A percentile compares a stretch with the other conserved stretches of the same genome.
Evolutionary conservation across 352 stramenopile species (phyloP).

Genomic region (Phytophthora tentaculata): DNA sequence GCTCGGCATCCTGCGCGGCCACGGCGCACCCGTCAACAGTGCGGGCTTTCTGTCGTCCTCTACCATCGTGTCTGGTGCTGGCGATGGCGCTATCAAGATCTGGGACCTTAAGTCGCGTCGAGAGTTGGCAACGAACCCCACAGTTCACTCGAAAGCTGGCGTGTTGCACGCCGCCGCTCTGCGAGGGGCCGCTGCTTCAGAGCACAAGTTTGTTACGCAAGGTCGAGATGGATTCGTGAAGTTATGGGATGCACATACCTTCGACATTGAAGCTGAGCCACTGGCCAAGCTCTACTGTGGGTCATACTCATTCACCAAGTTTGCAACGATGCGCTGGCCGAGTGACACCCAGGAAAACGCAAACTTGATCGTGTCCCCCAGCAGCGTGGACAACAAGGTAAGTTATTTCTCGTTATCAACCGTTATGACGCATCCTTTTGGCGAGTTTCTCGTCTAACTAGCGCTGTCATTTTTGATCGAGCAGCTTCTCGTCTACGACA

Average conservation of each 20-base stretch:
- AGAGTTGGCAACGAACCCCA: conserved; percentile 39
- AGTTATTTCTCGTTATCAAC: background rate
- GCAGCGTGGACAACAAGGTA: conserved; percentile 50
- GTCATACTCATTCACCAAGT: conserved; percentile 75
- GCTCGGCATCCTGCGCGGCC: conserved; percentile 71
- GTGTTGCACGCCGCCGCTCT: conserved; percentile 57
- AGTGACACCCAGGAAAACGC: conserved; percentile 2
- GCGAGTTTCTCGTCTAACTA: conserved; percentile 10
- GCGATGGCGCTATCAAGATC: conserved; percentile 73
- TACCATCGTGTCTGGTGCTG: conserved; percentile 54
- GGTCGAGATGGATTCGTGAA: conserved; percentile 76
- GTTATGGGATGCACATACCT: conserved; percentile 58
- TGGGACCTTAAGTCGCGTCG: conserved; percentile 74
- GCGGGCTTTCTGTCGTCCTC: conserved; percentile 54
- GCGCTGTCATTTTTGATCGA: background rate
- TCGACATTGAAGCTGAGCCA: conserved; percentile 29
- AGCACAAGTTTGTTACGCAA: conserved; percentile 60
- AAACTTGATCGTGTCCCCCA: conserved; percentile 53
- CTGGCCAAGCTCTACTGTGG: conserved; percentile 57
- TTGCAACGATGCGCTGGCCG: conserved; percentile 52
- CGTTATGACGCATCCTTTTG: background rate
- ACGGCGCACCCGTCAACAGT: conserved; percentile 65
- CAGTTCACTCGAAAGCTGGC: conserved; percentile 75
- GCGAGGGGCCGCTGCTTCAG: conserved; percentile 13
- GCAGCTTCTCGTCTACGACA: conserved; percentile 60